Conservation (phyloP, 2,329 filamentous ascomycete species). For the Proliferodiscus dingleyae region DNA sequence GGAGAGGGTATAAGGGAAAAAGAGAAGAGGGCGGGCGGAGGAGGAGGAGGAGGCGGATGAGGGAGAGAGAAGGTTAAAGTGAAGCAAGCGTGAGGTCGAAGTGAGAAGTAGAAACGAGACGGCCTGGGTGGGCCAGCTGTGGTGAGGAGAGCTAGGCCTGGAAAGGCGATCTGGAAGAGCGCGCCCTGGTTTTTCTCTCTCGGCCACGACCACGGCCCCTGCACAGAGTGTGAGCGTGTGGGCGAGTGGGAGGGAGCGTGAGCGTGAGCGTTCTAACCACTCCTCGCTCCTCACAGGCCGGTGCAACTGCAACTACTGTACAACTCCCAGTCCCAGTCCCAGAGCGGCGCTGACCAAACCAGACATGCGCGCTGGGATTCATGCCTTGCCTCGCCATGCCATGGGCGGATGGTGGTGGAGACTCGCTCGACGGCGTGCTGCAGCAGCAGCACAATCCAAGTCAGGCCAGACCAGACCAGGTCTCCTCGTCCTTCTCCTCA, state of each 20-base stretch:
- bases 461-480: neutral
- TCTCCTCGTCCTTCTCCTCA: neutral
- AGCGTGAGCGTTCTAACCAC: too few relatives aligned
- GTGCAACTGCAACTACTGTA: too few relatives aligned
- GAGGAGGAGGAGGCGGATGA: conserved; percentile 15
- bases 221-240: neutral
- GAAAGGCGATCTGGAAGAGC: neutral
- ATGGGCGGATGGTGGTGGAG: too few relatives aligned
- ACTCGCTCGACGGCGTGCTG: too few relatives aligned
- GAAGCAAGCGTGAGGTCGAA: conserved; percentile 1
- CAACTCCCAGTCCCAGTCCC: too few relatives aligned
- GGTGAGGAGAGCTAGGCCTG: conserved; percentile 3
- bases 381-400: too few relatives aligned
- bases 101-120: conserved; percentile 7
- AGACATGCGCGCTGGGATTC: too few relatives aligned
- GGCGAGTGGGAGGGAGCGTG: too few relatives aligned
- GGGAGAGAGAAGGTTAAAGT: conserved; percentile 7
- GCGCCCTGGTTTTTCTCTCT: neutral
- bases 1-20: conserved; percentile 17
- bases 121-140: neutral
- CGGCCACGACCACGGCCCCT: neutral
- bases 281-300: too few relatives aligned
- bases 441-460: too few relatives aligned
- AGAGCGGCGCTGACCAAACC: too few relatives aligned
- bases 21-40: conserved; percentile 13